phyloP scores from a whole-genome alignment of 164 flowering plant genomes.

The Sextonia rubra region DNA sequence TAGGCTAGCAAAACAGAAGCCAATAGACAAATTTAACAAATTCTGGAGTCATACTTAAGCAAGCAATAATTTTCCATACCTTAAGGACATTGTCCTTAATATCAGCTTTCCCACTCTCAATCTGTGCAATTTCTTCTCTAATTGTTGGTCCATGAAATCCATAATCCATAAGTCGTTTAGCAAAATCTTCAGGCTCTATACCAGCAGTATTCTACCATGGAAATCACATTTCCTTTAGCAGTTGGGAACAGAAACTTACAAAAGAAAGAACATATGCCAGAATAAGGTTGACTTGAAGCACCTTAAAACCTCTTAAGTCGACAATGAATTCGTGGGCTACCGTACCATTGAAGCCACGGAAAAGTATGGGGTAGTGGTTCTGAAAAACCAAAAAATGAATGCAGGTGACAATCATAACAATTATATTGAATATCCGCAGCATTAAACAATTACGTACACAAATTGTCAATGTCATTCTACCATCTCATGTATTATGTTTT shows the following conservation, averaged over 20 bases:
- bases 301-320: constrained; percentile 96
- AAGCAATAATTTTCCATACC: constrained; percentile 31
- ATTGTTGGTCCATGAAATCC: constrained; percentile 98
- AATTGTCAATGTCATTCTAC: no score
- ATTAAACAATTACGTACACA: no score
- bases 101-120: constrained; percentile 90
- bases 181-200: constrained; percentile 96
- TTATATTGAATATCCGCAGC: no score
- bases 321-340: constrained; percentile 93
- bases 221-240: background rate
- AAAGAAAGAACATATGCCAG: background rate
- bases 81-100: constrained; percentile 82
- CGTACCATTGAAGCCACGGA: constrained; percentile 99
- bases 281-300: constrained; percentile 15
- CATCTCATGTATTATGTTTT: no score
- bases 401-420: no score
- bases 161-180: constrained; percentile 95
- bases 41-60: background rate
- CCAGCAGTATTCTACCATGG: constrained; percentile 77
- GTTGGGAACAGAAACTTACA: background rate
- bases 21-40: background rate
- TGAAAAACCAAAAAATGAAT: constrained; percentile 25
- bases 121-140: constrained; percentile 82
- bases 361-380: constrained; percentile 85
- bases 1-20: background rate